Evolutionary conservation across 2,329 filamentous ascomycete genomes (phyloP), one percentile per base, ranked within the genome.

Genomic region (Aotearoamyces nothofagi): DNA sequence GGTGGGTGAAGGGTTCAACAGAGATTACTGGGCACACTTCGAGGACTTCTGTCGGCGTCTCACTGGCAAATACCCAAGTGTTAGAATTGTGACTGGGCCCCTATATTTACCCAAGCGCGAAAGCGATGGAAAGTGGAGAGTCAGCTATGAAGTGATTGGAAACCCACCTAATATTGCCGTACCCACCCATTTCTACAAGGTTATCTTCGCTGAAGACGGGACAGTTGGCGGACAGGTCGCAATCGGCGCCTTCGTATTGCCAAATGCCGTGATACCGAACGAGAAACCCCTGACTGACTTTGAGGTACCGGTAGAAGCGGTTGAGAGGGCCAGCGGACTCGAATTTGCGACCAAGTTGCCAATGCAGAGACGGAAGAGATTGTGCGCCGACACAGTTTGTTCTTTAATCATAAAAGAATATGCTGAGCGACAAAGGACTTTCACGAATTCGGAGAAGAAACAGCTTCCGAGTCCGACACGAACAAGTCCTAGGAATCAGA

Each of bases 21-120:
- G 90, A 29, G 90, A 98, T 59, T 98, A 98, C 68, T 98, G 90
- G 90, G 80, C 90, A 20, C 90, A 98, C 54, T 86, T 98, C 41
- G 90, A 98, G 58, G 87, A 94, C 49, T 98, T 96, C 49, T 94
- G 87, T 57, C 71, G 90, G 7, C 64, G 83, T 11, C 62, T 98
- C 39, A 87, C 86, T 1, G 57, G 62, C 26, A 66, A 61, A 30
- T 98, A 94, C 50, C 86, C 87, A 1, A 79, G 70, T 23, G 87
- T 98, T 15, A 69, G 90, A 37, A 77, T 96, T 41, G 82, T 94
- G 32, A 98, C 90, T 1, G 90, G 90, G 0, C 90, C 90, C 3
- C 57, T 98, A 24, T 98, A 98, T 56, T 68, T 98, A 13, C 90
- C 90, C 7, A 79, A 79, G 53, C 70, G 75, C 35, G 83, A 93